Conservation (phyloP, 352 stramenopile species). For the Labyrinthula sp. region DNA sequence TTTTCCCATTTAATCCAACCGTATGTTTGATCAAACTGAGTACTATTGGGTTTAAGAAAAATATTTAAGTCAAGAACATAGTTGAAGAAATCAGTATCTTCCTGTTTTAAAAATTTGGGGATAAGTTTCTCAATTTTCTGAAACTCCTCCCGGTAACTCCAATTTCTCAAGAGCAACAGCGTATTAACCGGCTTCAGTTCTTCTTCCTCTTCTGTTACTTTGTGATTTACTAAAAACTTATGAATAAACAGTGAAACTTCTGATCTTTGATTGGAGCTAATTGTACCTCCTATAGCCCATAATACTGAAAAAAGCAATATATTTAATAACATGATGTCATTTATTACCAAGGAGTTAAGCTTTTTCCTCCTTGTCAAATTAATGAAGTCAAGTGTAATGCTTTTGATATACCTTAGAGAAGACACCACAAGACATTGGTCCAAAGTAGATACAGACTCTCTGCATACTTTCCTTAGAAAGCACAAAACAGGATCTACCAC, state of each 20-base stretch:
- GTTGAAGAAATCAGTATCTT: too few relatives aligned
- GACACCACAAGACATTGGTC: constrained; percentile 61
- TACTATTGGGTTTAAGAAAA: too few relatives aligned
- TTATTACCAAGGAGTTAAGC: constrained; percentile 35
- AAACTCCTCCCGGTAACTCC: too few relatives aligned
- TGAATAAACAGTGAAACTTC: constrained; percentile 59
- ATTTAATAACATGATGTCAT: constrained; percentile 43
- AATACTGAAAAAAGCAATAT: constrained; percentile 66
- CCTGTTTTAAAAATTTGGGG: too few relatives aligned
- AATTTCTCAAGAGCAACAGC: constrained; percentile 29
- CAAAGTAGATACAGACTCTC: constrained; percentile 40
- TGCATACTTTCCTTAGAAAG: constrained; percentile 39
- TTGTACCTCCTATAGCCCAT: constrained; percentile 62
- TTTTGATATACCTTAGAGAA: too few relatives aligned
- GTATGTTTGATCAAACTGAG: too few relatives aligned
- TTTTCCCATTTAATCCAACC: too few relatives aligned
- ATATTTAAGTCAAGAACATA: too few relatives aligned
- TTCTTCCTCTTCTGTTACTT: constrained; percentile 45
- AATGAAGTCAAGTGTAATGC: constrained; percentile 32
- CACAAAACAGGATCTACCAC: constrained; percentile 60
- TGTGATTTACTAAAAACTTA: constrained; percentile 48
- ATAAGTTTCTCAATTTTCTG: too few relatives aligned
- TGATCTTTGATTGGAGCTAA: constrained; percentile 50
- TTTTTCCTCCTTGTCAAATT: too few relatives aligned
- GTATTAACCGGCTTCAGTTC: constrained; percentile 39